These are phyloP conservation scores for Vigna trinervia DNA, from an alignment of 306 rosid genomes.

Conservation along the genomic window DNA sequence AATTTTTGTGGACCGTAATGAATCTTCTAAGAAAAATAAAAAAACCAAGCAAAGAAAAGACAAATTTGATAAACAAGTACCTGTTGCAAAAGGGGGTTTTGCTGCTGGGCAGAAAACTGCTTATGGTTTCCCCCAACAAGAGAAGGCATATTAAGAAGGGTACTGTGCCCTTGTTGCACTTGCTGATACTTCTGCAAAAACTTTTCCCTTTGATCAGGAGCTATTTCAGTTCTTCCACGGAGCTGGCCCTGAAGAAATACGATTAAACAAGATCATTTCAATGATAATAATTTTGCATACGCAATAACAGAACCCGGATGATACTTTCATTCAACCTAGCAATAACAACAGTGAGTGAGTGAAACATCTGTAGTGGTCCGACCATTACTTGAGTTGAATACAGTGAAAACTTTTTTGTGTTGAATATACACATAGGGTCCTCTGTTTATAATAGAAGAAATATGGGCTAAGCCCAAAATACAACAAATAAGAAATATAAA, in stretches of 20 bases:
- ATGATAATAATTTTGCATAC: slow-evolving; percentile 28
- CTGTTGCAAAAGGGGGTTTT: slow-evolving; percentile 89
- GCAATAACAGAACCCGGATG: neutral
- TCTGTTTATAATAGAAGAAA: too few species aligned
- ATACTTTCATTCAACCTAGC: slow-evolving; percentile 37
- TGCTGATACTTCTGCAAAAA: slow-evolving; percentile 93
- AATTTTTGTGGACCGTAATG: slow-evolving; percentile 9
- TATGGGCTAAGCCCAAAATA: too few species aligned
- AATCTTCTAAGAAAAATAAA: slow-evolving; percentile 12
- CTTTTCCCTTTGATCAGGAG: slow-evolving; percentile 97
- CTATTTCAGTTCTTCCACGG: slow-evolving; percentile 96
- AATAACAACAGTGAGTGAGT: slow-evolving; percentile 19
- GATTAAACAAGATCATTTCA: slow-evolving; percentile 39
- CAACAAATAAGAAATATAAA: too few species aligned
- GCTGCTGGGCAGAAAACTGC: slow-evolving; percentile 87
- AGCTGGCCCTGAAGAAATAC: slow-evolving; percentile 66
- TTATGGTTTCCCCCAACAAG: slow-evolving; percentile 83
- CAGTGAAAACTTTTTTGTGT: too few species aligned
- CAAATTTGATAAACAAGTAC: slow-evolving; percentile 48
- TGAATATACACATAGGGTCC: too few species aligned
- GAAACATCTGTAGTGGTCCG: slow-evolving; percentile 19
- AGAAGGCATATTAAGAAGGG: slow-evolving; percentile 80
- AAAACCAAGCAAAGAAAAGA: slow-evolving; percentile 37
- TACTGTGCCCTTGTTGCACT: slow-evolving; percentile 88
- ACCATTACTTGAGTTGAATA: neutral